Conservation (phyloP, 805 yeast species). For the Komagataella phaffii region DNA sequence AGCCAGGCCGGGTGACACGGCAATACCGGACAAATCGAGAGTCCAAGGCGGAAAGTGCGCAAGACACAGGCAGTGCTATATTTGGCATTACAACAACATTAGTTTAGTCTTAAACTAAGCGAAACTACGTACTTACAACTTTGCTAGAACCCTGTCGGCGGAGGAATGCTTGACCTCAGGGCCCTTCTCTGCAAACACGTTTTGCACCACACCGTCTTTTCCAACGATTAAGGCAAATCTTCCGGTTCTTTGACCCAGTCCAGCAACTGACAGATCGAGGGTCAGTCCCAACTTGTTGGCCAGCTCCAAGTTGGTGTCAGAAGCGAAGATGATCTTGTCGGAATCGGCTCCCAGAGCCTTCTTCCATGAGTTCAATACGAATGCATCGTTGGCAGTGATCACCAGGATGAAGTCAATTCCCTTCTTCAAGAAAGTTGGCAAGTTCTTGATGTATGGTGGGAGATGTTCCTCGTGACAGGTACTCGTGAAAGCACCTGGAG, state of each 20-base stretch:
- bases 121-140: slow-evolving; percentile 6
- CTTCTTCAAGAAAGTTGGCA: slow-evolving; percentile 37
- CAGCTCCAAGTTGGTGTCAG: slow-evolving; percentile 48
- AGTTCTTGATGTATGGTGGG: slow-evolving; percentile 46
- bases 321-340: slow-evolving; percentile 38
- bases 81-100: background rate
- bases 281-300: slow-evolving; percentile 45
- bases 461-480: slow-evolving; percentile 63
- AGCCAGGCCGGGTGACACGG: background rate
- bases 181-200: slow-evolving; percentile 14
- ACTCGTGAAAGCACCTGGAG: slow-evolving; percentile 85
- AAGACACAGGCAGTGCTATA: background rate
- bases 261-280: slow-evolving; percentile 37
- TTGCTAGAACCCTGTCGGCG: slow-evolving; percentile 12
- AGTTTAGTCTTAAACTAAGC: background rate
- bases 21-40: background rate
- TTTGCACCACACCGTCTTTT: slow-evolving; percentile 23
- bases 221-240: slow-evolving; percentile 61
- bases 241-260: slow-evolving; percentile 43
- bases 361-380: slow-evolving; percentile 62
- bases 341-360: slow-evolving; percentile 25
- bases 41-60: background rate
- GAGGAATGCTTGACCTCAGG: slow-evolving; percentile 14
- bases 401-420: slow-evolving; percentile 54
- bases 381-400: slow-evolving; percentile 57